A percentile compares a stretch with the other conserved stretches of the same genome.
Evolutionary conservation across 179 eudicot species (phyloP).

Genomic region (Sideroxylon spinosum): DNA sequence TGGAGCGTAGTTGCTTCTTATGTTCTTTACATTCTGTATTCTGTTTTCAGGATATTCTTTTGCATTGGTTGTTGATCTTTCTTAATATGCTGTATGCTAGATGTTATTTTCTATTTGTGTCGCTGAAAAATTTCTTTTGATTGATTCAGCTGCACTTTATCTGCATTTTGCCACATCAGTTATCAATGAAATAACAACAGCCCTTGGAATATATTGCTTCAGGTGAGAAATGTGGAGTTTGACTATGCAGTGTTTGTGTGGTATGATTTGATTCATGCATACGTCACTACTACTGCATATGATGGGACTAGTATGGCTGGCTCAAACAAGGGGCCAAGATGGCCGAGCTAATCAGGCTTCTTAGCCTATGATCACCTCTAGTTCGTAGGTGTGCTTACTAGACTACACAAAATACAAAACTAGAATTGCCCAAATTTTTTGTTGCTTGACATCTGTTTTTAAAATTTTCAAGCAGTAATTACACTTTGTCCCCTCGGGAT

Average conservation of each 20-base stretch:
- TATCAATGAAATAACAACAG: conserved; percentile 87
- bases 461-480: no score
- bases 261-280: background rate
- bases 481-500: no score
- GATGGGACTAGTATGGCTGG: background rate
- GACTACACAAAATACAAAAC: no score
- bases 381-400: no score
- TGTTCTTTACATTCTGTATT: conserved; percentile 13
- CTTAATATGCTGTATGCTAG: background rate
- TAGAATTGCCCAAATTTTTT: no score
- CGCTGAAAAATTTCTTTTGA: conserved; percentile 18
- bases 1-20: background rate
- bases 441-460: no score
- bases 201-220: conserved; percentile 93
- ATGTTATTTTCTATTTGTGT: conserved; percentile 14
- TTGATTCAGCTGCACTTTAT: conserved; percentile 56
- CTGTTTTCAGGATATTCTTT: background rate
- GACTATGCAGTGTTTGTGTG: background rate
- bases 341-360: background rate
- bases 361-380: no score
- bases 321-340: no score
- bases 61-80: background rate
- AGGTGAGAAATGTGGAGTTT: conserved; percentile 46
- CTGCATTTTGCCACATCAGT: conserved; percentile 87
- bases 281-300: conserved; percentile 4